Percentiles rank a stretch among this genome's conserved stretches.
These are phyloP conservation scores for Fusarium sp. DNA, from an alignment of 2,329 filamentous ascomycete species.

Conservation along the genomic window DNA sequence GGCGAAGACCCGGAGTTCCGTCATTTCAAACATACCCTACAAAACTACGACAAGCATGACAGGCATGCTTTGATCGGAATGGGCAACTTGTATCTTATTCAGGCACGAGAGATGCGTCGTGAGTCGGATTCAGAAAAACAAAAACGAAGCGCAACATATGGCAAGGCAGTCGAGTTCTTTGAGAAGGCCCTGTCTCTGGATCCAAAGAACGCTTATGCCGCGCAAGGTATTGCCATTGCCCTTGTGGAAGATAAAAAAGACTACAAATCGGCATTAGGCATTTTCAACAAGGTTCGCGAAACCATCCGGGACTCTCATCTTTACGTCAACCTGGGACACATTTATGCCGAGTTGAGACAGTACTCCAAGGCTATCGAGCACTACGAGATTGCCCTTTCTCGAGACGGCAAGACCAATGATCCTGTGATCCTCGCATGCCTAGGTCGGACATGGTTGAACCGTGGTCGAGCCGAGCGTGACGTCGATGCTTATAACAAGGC, in stretches of 20 bases:
- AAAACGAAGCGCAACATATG: conserved; percentile 86
- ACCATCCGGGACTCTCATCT: conserved; percentile 89
- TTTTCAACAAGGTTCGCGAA: conserved; percentile 90
- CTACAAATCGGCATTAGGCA: conserved; percentile 79
- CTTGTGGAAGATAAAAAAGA: conserved; percentile 95
- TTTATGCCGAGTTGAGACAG: conserved; percentile 89
- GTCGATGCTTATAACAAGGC: conserved; percentile 66
- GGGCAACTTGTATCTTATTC: conserved; percentile 89
- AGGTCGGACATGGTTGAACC: conserved; percentile 85
- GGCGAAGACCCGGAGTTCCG: conserved; percentile 90
- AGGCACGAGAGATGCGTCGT: conserved; percentile 92
- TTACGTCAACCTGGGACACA: conserved; percentile 91
- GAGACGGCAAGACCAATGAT: conserved; percentile 78
- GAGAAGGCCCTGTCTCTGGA: conserved; percentile 97
- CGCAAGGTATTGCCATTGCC: conserved; percentile 94
- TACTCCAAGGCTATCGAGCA: conserved; percentile 92
- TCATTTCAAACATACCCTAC: conserved; percentile 95
- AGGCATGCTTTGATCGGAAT: conserved; percentile 96
- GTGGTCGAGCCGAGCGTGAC: conserved; percentile 71
- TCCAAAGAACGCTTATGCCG: conserved; percentile 92
- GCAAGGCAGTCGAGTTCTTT: conserved; percentile 96
- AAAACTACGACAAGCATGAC: conserved; percentile 96
- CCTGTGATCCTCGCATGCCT: conserved; percentile 84
- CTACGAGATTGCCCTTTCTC: conserved; percentile 86
- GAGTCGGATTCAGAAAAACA: conserved; percentile 90